A percentile compares a stretch with the other conserved stretches of the same genome.
These are phyloP conservation scores for Russula earlei DNA, from an alignment of 768 basidiomycete species.

Conservation along the genomic window DNA sequence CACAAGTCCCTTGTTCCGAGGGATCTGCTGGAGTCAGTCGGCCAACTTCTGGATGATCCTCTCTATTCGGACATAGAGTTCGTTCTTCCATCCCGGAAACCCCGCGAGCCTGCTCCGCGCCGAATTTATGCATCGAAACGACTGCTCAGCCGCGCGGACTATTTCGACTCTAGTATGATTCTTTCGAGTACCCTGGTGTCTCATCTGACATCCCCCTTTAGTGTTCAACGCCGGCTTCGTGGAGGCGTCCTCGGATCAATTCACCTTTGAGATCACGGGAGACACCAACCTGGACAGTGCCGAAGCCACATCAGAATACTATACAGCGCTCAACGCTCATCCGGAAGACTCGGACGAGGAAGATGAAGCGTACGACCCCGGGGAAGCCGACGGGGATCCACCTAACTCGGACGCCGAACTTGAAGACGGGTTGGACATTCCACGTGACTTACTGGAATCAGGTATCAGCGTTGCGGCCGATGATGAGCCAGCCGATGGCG, in stretches of 20 bases:
- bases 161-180: conserved; percentile 56
- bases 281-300: conserved; percentile 19
- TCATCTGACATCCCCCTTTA: conserved; percentile 22
- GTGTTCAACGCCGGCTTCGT: conserved; percentile 70
- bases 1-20: conserved; percentile 53
- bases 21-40: conserved; percentile 60
- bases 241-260: conserved; percentile 37
- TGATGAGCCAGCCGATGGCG: neutral
- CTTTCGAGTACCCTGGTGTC: neutral
- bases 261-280: conserved; percentile 23
- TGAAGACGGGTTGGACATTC: conserved; percentile 5
- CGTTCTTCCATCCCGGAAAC: conserved; percentile 45
- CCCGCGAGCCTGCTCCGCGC: conserved; percentile 30
- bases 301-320: conserved; percentile 42
- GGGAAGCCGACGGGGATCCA: conserved; percentile 10
- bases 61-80: conserved; percentile 80
- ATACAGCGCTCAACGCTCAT: conserved; percentile 28
- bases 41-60: conserved; percentile 69
- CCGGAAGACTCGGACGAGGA: conserved; percentile 45
- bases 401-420: conserved; percentile 12
- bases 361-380: conserved; percentile 32
- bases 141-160: conserved; percentile 61
- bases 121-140: conserved; percentile 61
- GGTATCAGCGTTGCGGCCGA: neutral
- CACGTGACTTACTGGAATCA: neutral